These are phyloP conservation scores for Medicago arabica DNA, from an alignment of 306 rosid genomes.

Conservation along the genomic window DNA sequence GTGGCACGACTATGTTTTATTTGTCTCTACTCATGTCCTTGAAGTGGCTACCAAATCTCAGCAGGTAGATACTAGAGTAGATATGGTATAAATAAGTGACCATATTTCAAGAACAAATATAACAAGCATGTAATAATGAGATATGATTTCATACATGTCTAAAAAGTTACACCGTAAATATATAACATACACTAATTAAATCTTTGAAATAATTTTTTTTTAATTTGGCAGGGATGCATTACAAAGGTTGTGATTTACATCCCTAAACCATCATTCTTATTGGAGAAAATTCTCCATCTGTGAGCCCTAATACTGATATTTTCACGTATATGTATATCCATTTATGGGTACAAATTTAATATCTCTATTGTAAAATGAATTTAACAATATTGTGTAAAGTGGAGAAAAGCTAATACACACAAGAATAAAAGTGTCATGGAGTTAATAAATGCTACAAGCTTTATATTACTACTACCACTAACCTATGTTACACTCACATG, in stretches of 20 bases:
- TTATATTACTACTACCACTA: neutral
- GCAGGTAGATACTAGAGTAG: no score
- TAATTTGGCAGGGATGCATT: neutral
- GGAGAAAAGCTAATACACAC: neutral
- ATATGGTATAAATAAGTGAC: no score
- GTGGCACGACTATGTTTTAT: neutral
- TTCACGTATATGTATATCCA: no score
- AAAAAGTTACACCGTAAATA: neutral
- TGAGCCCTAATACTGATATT: no score
- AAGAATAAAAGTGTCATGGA: neutral
- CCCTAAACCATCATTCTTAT: no score
- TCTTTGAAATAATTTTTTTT: neutral
- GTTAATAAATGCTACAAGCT: constrained; percentile 6
- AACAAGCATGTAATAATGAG: no score
- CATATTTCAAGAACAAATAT: no score
- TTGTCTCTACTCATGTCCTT: neutral
- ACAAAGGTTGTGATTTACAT: no score
- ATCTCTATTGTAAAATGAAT: neutral
- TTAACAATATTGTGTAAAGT: neutral
- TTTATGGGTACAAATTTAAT: no score
- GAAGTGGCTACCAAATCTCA: neutral
- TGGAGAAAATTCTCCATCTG: no score
- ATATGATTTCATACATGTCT: no score
- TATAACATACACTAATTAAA: neutral
- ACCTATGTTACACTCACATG: constrained; percentile 2